A percentile compares a stretch with the other conserved stretches of the same genome.
phyloP scores from a whole-genome alignment of 75 land plant genomes.

The Azolla pinnata region DNA sequence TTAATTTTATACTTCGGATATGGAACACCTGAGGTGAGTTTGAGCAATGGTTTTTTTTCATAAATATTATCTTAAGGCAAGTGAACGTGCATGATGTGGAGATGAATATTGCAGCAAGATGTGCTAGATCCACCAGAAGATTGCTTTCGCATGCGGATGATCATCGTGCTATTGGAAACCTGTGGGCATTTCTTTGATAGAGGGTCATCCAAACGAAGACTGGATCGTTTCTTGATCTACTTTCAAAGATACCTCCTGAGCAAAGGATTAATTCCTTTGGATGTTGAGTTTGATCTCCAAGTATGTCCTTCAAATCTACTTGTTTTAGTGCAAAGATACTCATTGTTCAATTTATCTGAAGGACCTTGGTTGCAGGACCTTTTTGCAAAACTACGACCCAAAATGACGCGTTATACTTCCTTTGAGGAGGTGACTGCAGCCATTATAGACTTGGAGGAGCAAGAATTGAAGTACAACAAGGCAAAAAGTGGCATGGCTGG shows the following conservation, averaged over 20 bases:
- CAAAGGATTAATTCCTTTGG: slow-evolving; percentile 80
- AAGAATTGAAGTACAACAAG: slow-evolving; percentile 53
- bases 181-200: slow-evolving; percentile 97
- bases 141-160: slow-evolving; percentile 87
- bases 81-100: too few species aligned
- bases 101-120: slow-evolving; percentile 63
- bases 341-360: neutral
- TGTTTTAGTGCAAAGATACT: too few species aligned
- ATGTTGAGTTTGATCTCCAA: slow-evolving; percentile 97
- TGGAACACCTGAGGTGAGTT: slow-evolving; percentile 73
- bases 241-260: slow-evolving; percentile 89
- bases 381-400: slow-evolving; percentile 92
- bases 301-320: slow-evolving; percentile 18
- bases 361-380: slow-evolving; percentile 57
- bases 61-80: neutral
- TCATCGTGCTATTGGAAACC: slow-evolving; percentile 79
- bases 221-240: slow-evolving; percentile 75
- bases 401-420: slow-evolving; percentile 76
- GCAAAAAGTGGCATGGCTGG: slow-evolving; percentile 32
- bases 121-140: slow-evolving; percentile 90
- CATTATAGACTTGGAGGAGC: slow-evolving; percentile 69
- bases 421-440: slow-evolving; percentile 79
- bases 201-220: slow-evolving; percentile 88
- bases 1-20: slow-evolving; percentile 80
- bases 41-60: neutral